phyloP scores from a whole-genome alignment of 2,329 filamentous ascomycete species.

The Phyllosticta citribraziliensis region DNA sequence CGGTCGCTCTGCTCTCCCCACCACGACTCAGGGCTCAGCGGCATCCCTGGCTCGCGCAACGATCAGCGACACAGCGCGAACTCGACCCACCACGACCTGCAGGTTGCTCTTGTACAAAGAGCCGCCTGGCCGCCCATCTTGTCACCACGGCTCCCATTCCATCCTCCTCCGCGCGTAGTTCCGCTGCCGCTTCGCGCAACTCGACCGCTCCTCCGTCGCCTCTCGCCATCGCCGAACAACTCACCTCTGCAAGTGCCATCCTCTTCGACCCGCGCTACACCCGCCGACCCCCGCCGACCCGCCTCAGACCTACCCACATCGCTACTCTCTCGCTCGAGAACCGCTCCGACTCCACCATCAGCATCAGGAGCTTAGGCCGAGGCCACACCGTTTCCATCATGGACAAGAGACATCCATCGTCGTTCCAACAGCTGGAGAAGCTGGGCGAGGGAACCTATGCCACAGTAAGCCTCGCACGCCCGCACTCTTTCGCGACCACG shows the following conservation, averaged over 20 bases:
- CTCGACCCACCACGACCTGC: not conserved
- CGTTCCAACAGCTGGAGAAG: constrained; percentile 98
- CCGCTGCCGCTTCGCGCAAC: constrained; percentile 12
- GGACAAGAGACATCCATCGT: constrained; percentile 93
- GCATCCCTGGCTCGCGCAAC: constrained; percentile 6
- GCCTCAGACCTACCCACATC: constrained; percentile 38
- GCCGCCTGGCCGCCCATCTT: not conserved
- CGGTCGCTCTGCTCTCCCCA: constrained; percentile 7
- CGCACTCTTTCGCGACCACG: not conserved
- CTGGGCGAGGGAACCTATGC: constrained; percentile 97
- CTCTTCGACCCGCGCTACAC: constrained; percentile 42
- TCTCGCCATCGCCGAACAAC: constrained; percentile 34
- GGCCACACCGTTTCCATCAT: constrained; percentile 44
- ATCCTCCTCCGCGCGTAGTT: not conserved
- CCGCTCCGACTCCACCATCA: constrained; percentile 43
- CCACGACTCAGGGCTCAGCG: constrained; percentile 5
- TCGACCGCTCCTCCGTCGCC: constrained; percentile 22
- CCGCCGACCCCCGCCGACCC: constrained; percentile 34
- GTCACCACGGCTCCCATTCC: not conserved
- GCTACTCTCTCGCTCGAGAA: constrained; percentile 37
- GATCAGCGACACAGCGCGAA: constrained; percentile 2
- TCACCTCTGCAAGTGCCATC: constrained; percentile 40
- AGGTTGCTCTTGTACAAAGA: not conserved
- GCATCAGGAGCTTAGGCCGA: constrained; percentile 37
- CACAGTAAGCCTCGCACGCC: constrained; percentile 54